Evolutionary conservation across 1,139 yeast genomes (phyloP), one percentile per base, ranked within the genome.

Genomic region (Ogataea hybrid): DNA sequence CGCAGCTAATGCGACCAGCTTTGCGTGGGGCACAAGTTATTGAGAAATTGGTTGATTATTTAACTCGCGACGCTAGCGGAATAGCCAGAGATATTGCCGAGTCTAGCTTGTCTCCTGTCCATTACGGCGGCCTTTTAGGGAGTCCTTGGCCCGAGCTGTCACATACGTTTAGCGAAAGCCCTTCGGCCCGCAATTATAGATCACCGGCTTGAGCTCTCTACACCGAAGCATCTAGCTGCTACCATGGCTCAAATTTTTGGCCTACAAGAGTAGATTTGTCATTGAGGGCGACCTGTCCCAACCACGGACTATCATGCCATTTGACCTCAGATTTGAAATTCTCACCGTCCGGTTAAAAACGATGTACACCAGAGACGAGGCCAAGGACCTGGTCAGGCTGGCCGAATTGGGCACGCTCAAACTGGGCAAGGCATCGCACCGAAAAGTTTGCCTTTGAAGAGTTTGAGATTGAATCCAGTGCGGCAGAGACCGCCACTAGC

Each of bases 1-100:
- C 39, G 37, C 49, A 43, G 10, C 43, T 50, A 2, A 46, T 55
- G 32, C 49, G 59, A 28, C 56, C 60, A 5, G 61, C 63, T 3
- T 29, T 51, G 8, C 46, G 63, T 17, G 63, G 59, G 2, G 35
- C 52, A 1, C 55, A 53, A 32, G 53, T 58, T 18, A 43, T 58
- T 9, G 56, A 54, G 25, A 54, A 47, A 22, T 33, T 58, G 11
- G 14, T 28, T 10, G 27, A 25, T 11, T 25, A 11, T 25, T 12
- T 25, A 7, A 20, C 3, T 20, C 21, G 21, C 8, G 21, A 20
- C 9, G 21, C 21, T 7, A 20, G 21, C 21, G 9, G 21, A 20
- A 20, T 20, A 7, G 27, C 27, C 27, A 12, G 12, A 25, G 14
- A 25, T 4, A 25, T 25, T 11, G 14, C 27, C 27, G 27, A 11